Evolutionary conservation across 257 asterid genomes (phyloP), one percentile per base, ranked within the genome.

Genomic region (Fraxinus quadrangulata): DNA sequence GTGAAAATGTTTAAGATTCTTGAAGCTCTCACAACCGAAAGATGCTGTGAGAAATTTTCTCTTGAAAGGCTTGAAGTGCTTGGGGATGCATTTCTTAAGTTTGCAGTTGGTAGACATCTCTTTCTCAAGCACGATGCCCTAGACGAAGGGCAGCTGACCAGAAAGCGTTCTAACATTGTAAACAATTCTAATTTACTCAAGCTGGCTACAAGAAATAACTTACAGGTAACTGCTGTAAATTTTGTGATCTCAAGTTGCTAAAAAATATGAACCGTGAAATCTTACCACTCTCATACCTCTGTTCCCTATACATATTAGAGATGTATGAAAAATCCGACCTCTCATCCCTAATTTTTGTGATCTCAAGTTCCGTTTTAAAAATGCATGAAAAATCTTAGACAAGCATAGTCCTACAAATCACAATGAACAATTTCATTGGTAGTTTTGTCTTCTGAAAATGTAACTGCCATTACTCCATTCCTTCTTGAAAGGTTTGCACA

Each of bases 21-120:
- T 85, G 97, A 96, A 90, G 99, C 99, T 77, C 91, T 96, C 77
- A 96, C 98, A 59, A 96, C 99, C 31, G 99, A 92, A 87, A 92
- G 85, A 83, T 92, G 98, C 83, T 34, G 77, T 71, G 99, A 96
- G 78, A 83, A 83, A 80, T 92, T 93, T 80, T 93, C 98, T 81
- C 94, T 93, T 80, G 99, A 96, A 89, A 92, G 99, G 85, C 94
- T 93, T 86, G 99, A 96, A 84, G 96, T 92, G 77, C 98, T 96
- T 86, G 99, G 99, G 70, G 99, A 96, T 77, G 96, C 97, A 67
- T 93, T 96, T 87, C 99, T 96, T 77, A 96, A 96, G 88, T 90
- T 92, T 85, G 97, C 96, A 24, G 99, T 92, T 78, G 98, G 94
- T 47, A 89, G 97, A 79, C 94, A 86, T 87, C 89, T 93, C 70